Evolutionary conservation across 2,329 filamentous ascomycete genomes (phyloP).

Genomic region (Cladosporium austrohemisphaericum): DNA sequence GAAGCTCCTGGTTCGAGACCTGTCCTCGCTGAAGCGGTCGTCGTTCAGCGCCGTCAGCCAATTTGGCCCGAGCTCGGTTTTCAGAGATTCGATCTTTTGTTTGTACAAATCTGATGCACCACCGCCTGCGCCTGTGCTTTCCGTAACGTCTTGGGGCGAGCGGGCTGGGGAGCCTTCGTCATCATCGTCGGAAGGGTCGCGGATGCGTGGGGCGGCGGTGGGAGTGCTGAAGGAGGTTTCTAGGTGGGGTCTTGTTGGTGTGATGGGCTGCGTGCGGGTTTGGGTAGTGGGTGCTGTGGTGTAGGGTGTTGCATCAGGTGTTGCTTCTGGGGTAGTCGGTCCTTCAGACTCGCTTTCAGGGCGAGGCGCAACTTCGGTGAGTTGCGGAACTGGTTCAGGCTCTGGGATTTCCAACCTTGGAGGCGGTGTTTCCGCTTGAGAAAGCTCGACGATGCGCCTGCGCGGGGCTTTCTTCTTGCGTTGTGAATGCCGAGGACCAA

Average conservation of each 20-base stretch:
- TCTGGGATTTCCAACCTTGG: constrained; percentile 20
- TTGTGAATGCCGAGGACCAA: constrained; percentile 35
- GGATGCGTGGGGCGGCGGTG: constrained; percentile 26
- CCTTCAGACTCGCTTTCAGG: constrained; percentile 26
- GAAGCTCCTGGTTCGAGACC: constrained; percentile 22
- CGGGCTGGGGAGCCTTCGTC: constrained; percentile 23
- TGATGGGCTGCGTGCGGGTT: constrained; percentile 15
- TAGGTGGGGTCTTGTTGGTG: constrained; percentile 25
- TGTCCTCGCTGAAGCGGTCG: constrained; percentile 52
- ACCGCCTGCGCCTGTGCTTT: constrained; percentile 15
- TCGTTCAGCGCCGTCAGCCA: constrained; percentile 86
- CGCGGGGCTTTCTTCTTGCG: constrained; percentile 56
- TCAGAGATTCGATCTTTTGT: constrained; percentile 80
- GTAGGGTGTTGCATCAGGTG: constrained; percentile 17
- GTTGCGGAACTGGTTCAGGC: constrained; percentile 22
- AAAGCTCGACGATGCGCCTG: constrained; percentile 56
- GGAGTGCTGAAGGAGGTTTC: constrained; percentile 29
- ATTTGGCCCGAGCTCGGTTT: constrained; percentile 77
- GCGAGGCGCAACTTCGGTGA: constrained; percentile 29
- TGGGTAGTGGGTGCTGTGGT: constrained; percentile 22
- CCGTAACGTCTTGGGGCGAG: constrained; percentile 27
- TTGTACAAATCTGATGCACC: constrained; percentile 54
- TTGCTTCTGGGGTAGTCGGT: constrained; percentile 21
- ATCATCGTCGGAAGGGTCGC: constrained; percentile 30
- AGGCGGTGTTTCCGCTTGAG: constrained; percentile 38